phyloP scores from a whole-genome alignment of 139 green algal genomes.

The Spirogloea muscicola region DNA sequence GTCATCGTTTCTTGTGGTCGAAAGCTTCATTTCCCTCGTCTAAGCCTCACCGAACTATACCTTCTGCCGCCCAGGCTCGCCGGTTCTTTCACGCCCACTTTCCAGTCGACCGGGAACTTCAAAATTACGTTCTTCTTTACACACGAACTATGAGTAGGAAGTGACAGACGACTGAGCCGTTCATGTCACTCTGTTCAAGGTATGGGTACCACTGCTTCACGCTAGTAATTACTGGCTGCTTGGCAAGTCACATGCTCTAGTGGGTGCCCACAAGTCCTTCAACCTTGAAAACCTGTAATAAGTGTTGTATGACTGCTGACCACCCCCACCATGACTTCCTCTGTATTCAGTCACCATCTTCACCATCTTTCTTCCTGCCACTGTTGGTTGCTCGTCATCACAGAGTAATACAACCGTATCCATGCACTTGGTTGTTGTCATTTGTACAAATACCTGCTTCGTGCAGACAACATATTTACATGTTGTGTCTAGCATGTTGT shows the following conservation, averaged over 20 bases:
- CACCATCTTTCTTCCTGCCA: no score
- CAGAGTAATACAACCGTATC: no score
- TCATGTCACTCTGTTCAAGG: background rate
- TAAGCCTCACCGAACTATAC: no score
- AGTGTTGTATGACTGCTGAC: background rate
- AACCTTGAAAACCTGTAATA: background rate
- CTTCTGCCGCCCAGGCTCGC: background rate
- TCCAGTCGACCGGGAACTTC: conserved; percentile 17
- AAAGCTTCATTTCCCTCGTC: no score
- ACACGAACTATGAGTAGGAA: background rate
- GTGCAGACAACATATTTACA: background rate
- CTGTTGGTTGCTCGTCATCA: no score
- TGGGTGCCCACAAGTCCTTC: background rate
- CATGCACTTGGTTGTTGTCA: background rate
- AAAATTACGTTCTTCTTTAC: conserved; percentile 5
- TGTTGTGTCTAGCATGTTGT: no score
- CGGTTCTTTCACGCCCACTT: conserved; percentile 22
- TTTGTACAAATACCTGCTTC: background rate
- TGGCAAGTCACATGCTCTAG: background rate
- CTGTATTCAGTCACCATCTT: no score
- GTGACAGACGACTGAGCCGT: background rate
- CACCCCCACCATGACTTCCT: background rate
- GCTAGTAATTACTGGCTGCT: background rate
- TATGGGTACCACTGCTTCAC: background rate
- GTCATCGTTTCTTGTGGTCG: no score